Base-by-base conservation (phyloP, 2,329 filamentous ascomycete species). In the Ramularia endophylla region DNA sequence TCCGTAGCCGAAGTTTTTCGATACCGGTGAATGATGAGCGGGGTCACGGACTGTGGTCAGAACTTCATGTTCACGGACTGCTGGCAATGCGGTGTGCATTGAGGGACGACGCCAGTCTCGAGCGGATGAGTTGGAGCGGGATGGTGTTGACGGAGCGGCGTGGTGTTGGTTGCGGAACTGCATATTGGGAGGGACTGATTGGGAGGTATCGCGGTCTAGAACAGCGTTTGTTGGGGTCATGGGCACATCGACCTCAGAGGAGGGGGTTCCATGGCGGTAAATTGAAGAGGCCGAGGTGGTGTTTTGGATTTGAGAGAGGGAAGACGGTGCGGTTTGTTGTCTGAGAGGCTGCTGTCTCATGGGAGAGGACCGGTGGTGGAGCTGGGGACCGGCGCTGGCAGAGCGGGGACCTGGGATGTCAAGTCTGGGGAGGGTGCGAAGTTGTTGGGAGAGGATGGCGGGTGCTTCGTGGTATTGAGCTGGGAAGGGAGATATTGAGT, bases 151-250 rank as follows among this genome's bases (percentile, higher is more conserved):
- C 11, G 22, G 22, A 11, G 22, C 11, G 7, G 28, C 27, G 47
- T 63, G 51, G 29, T 73, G 60, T 36, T 71, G 71, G 29, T 74
- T 69, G 18, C 69, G 68, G 70, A 84, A 95, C 61, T 80, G 82
- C 88, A 95, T 95, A 66, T 94, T 82, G 5, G 90, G 90, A 31
- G 90, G 90, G 0, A 95, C 90, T 4, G 89, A 95, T 64, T 95
- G 87, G 18, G 87, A 94, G 34, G 74, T 71, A 57, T 92, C 83
- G 37, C 90, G 83, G 32, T 83, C 74, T 22, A 46, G 43, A 6
- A 42, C 34, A 3, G 43, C 36, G 25, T 30, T 27, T 12, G 80
- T 56, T 3, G 43, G 35, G 16, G 34, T 30, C 11, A 80, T 56
- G 1, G 90, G 89, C 9, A 89, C 80, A 60, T 95, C 90, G 73